Evolutionary conservation across 495 filamentous ascomycete species (phyloP), one percentile per base, ranked within the genome.

Genomic region (Aspergillus bertholletiae): DNA sequence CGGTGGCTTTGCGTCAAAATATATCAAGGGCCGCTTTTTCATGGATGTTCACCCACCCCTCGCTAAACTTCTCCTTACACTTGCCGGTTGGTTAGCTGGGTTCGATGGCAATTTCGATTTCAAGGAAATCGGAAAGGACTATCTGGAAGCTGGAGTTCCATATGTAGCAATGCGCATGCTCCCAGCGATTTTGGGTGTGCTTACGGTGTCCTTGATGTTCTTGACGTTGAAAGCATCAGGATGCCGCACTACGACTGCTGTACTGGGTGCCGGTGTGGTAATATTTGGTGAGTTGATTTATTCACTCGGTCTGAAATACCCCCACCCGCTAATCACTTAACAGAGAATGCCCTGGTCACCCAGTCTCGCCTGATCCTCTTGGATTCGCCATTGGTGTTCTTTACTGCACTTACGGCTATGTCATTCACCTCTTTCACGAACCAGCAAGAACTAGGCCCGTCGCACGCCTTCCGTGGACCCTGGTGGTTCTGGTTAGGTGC

Each of bases 11-110:
- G 94, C 94, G 39, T 88, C 88, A 55, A 97, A 98, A 69, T 98
- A 98, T 67, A 97, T 98, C 78, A 97, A 97, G 73, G 94, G 94
- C 58, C 83, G 77, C 59, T 98, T 98, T 78, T 98, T 98, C 71
- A 98, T 98, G 94, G 94, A 98, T 65, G 94, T 98, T 4, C 94
- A 98, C 63, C 94, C 94, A 15, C 94, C 94, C n/a, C 81, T 98
- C 8, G 94, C 94, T 46, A 98, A 98, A 74, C 76, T 98, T 55
- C 84, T 98, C 59, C 88, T 98, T 56, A 96, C 94, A 39, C 84
- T 98, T 39, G 92, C 93, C 57, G 94, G 94, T 47, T 98, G 88
- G 87, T 73, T 97, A 46, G 94, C 92, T 58, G 94, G 95, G 21
- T 98, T 97, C 65, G 82, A 97, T 70, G 94, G 94, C 46, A 80